A percentile compares a stretch with the other conserved stretches of the same genome.
These are phyloP conservation scores for Scutellaria barbata DNA, from an alignment of 257 asterid species.

Conservation along the genomic window DNA sequence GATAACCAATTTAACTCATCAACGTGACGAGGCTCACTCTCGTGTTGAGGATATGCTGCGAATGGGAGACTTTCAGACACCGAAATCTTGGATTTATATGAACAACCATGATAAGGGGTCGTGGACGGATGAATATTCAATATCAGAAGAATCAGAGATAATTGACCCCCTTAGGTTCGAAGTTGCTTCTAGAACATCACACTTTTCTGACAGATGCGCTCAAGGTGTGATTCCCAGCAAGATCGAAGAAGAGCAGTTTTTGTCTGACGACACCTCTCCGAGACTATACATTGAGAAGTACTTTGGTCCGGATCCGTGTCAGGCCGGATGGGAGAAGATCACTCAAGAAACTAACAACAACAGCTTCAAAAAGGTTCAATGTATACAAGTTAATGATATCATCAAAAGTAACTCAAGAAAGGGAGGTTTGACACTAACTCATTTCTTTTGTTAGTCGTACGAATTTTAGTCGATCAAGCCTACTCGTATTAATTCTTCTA, in stretches of 20 bases:
- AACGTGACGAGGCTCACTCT: constrained; percentile 72
- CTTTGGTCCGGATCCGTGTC: constrained; percentile 91
- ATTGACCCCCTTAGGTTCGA: constrained; percentile 57
- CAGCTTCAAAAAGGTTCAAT: constrained; percentile 66
- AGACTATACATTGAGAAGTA: constrained; percentile 74
- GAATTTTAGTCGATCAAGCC: too few species aligned
- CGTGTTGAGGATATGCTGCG: constrained; percentile 56
- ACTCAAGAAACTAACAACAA: constrained; percentile 45
- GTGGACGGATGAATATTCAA: constrained; percentile 63
- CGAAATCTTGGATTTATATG: constrained; percentile 64
- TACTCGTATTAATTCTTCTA: background rate
- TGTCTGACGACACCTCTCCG: constrained; percentile 75
- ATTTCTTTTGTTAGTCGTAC: too few species aligned
- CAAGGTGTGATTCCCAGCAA: constrained; percentile 38
- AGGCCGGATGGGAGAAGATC: constrained; percentile 80
- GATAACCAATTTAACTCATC: constrained; percentile 60
- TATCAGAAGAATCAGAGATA: constrained; percentile 76
- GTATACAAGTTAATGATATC: constrained; percentile 50
- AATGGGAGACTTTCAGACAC: constrained; percentile 39
- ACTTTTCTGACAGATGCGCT: constrained; percentile 46
- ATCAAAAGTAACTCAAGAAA: constrained; percentile 27
- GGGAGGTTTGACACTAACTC: too few species aligned
- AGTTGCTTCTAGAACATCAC: constrained; percentile 50
- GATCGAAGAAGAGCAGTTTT: constrained; percentile 65
- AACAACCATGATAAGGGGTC: constrained; percentile 49